These are phyloP conservation scores for Yamadazyma spencermartinsiae DNA, from an alignment of 1,139 yeast species.

Conservation along the genomic window DNA sequence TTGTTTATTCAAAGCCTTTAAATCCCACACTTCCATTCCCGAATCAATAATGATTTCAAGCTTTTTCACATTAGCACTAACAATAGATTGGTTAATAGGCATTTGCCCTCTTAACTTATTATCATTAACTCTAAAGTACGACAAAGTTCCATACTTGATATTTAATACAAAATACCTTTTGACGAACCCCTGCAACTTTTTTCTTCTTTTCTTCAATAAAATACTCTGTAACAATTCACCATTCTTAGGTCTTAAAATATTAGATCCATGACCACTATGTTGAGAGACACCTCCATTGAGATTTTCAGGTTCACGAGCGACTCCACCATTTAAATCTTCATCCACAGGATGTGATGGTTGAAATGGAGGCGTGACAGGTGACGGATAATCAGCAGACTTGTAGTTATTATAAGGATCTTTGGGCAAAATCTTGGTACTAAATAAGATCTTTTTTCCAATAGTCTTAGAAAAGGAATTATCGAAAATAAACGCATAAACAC, in stretches of 20 bases:
- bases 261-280: constrained; percentile 6
- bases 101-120: constrained; percentile 85
- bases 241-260: constrained; percentile 41
- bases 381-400: constrained; percentile 7
- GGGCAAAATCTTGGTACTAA: constrained; percentile 52
- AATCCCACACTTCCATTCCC: constrained; percentile 93
- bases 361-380: constrained; percentile 8
- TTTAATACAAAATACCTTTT: constrained; percentile 83
- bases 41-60: constrained; percentile 82
- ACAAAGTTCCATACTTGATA: constrained; percentile 76
- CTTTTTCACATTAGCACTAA: constrained; percentile 72
- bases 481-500: constrained; percentile 82
- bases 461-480: constrained; percentile 91
- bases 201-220: constrained; percentile 72
- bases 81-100: constrained; percentile 78
- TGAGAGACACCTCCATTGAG: not conserved
- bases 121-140: constrained; percentile 72
- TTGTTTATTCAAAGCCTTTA: constrained; percentile 62
- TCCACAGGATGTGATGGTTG: constrained; percentile 2
- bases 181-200: constrained; percentile 78
- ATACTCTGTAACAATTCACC: constrained; percentile 74
- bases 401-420: constrained; percentile 1
- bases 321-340: constrained; percentile 9
- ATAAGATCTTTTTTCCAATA: constrained; percentile 76
- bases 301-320: constrained; percentile 6